phyloP scores from a whole-genome alignment of 306 rosid genomes.

The Hippophae tibetana region DNA sequence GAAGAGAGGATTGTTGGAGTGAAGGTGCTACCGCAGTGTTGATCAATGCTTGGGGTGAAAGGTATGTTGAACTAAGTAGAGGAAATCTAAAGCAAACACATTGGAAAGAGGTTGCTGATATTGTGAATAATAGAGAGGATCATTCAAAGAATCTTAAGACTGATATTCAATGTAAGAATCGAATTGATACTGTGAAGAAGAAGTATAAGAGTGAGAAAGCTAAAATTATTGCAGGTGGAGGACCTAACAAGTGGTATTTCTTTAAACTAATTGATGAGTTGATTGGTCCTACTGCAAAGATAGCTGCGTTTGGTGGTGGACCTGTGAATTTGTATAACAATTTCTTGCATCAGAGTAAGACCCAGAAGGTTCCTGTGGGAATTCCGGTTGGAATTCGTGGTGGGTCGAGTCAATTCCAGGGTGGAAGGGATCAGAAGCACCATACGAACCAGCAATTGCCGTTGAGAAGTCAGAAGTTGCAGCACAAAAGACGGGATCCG shows the following conservation, averaged over 20 bases:
- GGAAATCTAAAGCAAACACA: slow-evolving; percentile 97
- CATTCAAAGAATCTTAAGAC: slow-evolving; percentile 59
- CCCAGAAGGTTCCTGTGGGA: slow-evolving; percentile 53
- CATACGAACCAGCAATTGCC: slow-evolving; percentile 5
- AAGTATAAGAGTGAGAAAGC: slow-evolving; percentile 85
- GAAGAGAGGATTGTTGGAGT: slow-evolving; percentile 99
- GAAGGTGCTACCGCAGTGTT: slow-evolving; percentile 85
- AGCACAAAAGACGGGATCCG: slow-evolving; percentile 32
- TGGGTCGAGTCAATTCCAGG: slow-evolving; percentile 26
- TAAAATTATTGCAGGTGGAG: slow-evolving; percentile 51
- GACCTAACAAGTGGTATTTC: slow-evolving; percentile 74
- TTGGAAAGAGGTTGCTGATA: slow-evolving; percentile 96
- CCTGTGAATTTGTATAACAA: slow-evolving; percentile 9
- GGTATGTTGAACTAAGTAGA: slow-evolving; percentile 84
- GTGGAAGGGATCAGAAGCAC: slow-evolving; percentile 23
- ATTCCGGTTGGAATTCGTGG: slow-evolving; percentile 55
- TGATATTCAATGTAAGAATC: slow-evolving; percentile 90
- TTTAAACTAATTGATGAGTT: slow-evolving; percentile 52
- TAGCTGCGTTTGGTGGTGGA: slow-evolving; percentile 19
- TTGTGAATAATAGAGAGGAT: slow-evolving; percentile 70
- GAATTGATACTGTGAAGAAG: slow-evolving; percentile 96
- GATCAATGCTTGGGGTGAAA: slow-evolving; percentile 98
- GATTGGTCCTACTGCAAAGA: slow-evolving; percentile 62
- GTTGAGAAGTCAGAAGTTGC: slow-evolving; percentile 36
- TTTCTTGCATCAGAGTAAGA: slow-evolving; percentile 13